A percentile compares a stretch with the other conserved stretches of the same genome.
phyloP scores from a whole-genome alignment of 331 rosid species.

The Dryas integrifolia region DNA sequence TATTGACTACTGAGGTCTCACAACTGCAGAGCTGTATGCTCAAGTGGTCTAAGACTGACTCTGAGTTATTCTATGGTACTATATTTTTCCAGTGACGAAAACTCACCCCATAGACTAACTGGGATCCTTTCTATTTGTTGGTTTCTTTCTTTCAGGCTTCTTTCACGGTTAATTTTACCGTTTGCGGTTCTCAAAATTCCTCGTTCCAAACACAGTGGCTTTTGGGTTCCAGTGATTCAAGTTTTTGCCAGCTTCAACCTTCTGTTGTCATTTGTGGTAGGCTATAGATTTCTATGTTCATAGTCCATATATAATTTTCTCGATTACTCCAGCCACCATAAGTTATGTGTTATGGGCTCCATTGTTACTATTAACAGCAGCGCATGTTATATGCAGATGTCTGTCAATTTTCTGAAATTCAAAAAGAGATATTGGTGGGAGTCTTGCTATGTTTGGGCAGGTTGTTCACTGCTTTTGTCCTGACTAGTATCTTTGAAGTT shows the following conservation, averaged over 20 bases:
- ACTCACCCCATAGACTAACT: not conserved
- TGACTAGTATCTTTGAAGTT: conserved; percentile 6
- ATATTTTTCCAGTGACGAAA: not conserved
- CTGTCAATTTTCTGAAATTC: conserved; percentile 49
- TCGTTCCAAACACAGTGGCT: conserved; percentile 77
- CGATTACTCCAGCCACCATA: not conserved
- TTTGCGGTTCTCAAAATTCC: conserved; percentile 74
- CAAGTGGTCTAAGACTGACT: not conserved
- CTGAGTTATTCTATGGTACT: not conserved
- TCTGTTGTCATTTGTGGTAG: conserved; percentile 74
- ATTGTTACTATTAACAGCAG: not conserved
- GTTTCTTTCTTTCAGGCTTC: conserved; percentile 61
- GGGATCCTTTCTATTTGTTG: conserved; percentile 12
- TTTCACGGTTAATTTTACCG: conserved; percentile 60
- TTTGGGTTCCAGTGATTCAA: conserved; percentile 91
- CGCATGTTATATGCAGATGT: conserved; percentile 45
- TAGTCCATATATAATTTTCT: conserved; percentile 9
- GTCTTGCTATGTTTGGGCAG: conserved; percentile 94
- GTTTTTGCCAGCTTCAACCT: conserved; percentile 88
- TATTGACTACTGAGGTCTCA: not conserved
- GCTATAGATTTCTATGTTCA: conserved; percentile 16
- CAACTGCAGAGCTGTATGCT: not conserved
- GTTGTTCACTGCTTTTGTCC: conserved; percentile 42
- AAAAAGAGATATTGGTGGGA: conserved; percentile 68
- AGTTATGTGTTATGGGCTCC: not conserved